phyloP scores from a whole-genome alignment of 768 basidiomycete species.

The Boletus edulis region DNA sequence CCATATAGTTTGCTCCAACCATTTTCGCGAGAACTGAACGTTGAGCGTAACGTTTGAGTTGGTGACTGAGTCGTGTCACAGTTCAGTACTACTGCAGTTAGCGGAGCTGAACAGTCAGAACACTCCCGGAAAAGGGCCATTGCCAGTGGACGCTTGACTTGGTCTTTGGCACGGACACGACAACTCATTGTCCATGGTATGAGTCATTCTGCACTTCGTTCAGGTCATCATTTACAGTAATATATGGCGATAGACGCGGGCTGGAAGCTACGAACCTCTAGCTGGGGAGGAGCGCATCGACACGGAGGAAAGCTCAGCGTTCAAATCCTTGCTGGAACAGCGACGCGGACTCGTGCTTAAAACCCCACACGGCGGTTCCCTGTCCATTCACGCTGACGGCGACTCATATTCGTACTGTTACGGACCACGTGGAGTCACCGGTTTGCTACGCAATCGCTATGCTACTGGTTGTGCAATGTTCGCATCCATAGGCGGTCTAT shows the following conservation, averaged over 20 bases:
- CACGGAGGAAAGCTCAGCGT: slow-evolving; percentile 9
- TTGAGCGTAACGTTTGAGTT: too few species aligned
- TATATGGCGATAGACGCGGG: slow-evolving; percentile 1
- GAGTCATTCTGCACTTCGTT: neutral
- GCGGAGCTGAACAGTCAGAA: too few species aligned
- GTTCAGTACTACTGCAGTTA: too few species aligned
- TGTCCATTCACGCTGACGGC: slow-evolving; percentile 21
- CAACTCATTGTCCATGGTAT: slow-evolving; percentile 11
- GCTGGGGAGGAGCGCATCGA: slow-evolving; percentile 9
- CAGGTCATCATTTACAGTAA: neutral
- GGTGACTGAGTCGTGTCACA: too few species aligned
- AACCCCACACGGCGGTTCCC: slow-evolving; percentile 27
- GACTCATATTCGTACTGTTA: slow-evolving; percentile 63
- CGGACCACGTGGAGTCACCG: slow-evolving; percentile 65
- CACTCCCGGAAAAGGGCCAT: too few species aligned
- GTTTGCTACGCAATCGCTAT: slow-evolving; percentile 63
- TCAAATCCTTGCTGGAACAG: slow-evolving; percentile 18
- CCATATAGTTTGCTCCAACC: slow-evolving; percentile 76
- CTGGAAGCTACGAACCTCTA: slow-evolving; percentile 16
- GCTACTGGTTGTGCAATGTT: slow-evolving; percentile 68
- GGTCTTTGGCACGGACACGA: neutral
- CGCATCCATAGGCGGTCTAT: slow-evolving; percentile 72
- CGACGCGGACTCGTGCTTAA: slow-evolving; percentile 17
- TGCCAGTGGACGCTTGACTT: too few species aligned
- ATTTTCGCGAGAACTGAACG: slow-evolving; percentile 29